Conservation (phyloP, 2,329 filamentous ascomycete species). For the Microascus cirrosus region DNA sequence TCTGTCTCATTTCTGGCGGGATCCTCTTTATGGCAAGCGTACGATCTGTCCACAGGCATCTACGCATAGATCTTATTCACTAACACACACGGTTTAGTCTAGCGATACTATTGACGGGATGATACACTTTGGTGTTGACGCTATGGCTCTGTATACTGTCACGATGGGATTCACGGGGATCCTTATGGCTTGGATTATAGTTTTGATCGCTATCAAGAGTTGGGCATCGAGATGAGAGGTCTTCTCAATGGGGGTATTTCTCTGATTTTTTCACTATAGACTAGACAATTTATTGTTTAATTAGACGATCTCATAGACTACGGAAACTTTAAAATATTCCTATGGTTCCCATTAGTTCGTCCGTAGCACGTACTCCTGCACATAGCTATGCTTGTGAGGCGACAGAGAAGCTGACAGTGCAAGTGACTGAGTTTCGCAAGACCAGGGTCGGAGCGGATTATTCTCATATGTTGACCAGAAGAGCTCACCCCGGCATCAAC, state of each 20-base stretch:
- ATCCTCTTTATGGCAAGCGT: slow-evolving; percentile 88
- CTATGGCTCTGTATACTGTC: slow-evolving; percentile 89
- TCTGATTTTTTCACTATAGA: neutral
- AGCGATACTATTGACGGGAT: slow-evolving; percentile 66
- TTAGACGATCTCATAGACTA: no score
- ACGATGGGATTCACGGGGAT: slow-evolving; percentile 74
- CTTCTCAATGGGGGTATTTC: neutral
- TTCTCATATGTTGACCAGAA: no score
- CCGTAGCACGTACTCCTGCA: no score
- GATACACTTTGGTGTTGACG: slow-evolving; percentile 65
- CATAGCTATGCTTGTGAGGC: no score
- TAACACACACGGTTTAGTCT: slow-evolving; percentile 32
- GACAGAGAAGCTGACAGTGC: no score
- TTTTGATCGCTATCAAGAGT: slow-evolving; percentile 74
- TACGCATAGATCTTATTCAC: neutral
- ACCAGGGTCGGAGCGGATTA: no score
- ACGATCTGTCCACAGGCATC: slow-evolving; percentile 24
- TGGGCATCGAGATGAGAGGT: slow-evolving; percentile 57
- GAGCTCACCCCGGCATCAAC: no score
- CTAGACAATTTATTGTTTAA: no score
- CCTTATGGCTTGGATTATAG: slow-evolving; percentile 74
- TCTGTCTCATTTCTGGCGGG: slow-evolving; percentile 79
- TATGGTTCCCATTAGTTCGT: no score
- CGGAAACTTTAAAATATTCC: no score
- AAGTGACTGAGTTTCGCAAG: no score